A percentile compares a stretch with the other conserved stretches of the same genome.
These are phyloP conservation scores for Penicillium samsonianum DNA, from an alignment of 495 filamentous ascomycete genomes.

Conservation along the genomic window DNA sequence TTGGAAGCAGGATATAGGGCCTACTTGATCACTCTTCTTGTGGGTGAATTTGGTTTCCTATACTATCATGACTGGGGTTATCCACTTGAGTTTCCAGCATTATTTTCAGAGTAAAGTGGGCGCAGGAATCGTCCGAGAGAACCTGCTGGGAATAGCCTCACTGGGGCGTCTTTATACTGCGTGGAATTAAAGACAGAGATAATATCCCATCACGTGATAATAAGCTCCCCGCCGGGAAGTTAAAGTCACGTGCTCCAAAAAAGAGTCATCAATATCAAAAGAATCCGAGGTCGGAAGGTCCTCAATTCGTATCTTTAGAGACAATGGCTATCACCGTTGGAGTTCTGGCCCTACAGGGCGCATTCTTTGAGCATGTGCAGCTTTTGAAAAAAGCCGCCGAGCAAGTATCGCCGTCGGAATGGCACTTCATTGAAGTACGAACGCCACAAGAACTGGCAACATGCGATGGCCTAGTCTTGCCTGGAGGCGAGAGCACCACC, in stretches of 20 bases:
- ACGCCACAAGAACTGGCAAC: constrained; percentile 65
- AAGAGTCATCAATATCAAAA: constrained; percentile 25
- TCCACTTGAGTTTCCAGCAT: no score
- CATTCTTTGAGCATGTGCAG: constrained; percentile 84
- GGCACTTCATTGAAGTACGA: constrained; percentile 77
- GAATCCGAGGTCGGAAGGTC: neutral
- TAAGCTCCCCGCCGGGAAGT: constrained; percentile 32
- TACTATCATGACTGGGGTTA: no score
- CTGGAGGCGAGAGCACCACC: constrained; percentile 92
- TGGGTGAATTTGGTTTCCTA: no score
- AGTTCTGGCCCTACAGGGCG: constrained; percentile 90
- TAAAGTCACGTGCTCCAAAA: constrained; percentile 23
- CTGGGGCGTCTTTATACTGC: no score
- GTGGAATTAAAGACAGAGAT: neutral
- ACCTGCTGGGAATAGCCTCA: no score
- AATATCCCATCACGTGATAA: constrained; percentile 21
- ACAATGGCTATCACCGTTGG: constrained; percentile 65
- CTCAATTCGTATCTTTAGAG: constrained; percentile 7
- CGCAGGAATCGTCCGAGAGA: no score
- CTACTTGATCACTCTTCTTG: no score
- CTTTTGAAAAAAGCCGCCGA: constrained; percentile 68
- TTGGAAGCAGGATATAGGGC: no score
- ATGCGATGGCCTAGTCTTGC: constrained; percentile 86
- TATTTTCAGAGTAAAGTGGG: no score
- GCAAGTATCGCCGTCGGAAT: constrained; percentile 34